Evolutionary conservation across 2,329 filamentous ascomycete genomes (phyloP).

Genomic region (Claviceps purpurea): DNA sequence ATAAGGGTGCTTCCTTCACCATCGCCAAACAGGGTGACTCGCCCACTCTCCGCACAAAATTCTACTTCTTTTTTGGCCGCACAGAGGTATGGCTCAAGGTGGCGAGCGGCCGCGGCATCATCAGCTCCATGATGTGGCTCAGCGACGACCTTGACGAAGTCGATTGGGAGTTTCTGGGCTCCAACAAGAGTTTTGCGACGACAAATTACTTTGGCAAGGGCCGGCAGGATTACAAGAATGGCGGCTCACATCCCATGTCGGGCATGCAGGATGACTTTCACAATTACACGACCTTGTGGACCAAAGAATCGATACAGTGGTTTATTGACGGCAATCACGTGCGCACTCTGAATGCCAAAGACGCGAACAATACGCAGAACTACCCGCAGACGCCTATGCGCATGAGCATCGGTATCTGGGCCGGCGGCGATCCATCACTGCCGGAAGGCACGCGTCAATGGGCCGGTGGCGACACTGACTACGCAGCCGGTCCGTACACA

Average conservation of each 20-base stretch:
- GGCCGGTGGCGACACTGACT: conserved; percentile 59
- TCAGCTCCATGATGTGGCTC: conserved; percentile 71
- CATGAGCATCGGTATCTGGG: conserved; percentile 53
- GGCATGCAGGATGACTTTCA: conserved; percentile 49
- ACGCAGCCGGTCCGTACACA: conserved; percentile 49
- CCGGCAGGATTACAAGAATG: conserved; percentile 47
- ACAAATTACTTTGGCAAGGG: conserved; percentile 77
- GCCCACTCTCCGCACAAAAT: conserved; percentile 64
- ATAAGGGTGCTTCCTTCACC: conserved; percentile 57
- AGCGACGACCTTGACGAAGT: conserved; percentile 79
- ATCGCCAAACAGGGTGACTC: conserved; percentile 59
- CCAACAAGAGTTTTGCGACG: conserved; percentile 47
- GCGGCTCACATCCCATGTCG: conserved; percentile 41
- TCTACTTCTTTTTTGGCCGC: conserved; percentile 77
- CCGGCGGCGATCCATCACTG: conserved; percentile 44
- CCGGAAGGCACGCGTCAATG: conserved; percentile 47
- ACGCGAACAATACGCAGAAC: conserved; percentile 47
- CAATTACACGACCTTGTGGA: conserved; percentile 70
- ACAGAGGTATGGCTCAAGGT: conserved; percentile 70
- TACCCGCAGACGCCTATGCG: conserved; percentile 71
- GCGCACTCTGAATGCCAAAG: conserved; percentile 47
- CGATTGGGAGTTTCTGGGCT: conserved; percentile 73
- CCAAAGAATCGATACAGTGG: conserved; percentile 50
- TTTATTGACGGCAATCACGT: conserved; percentile 55
- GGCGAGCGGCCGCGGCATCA: conserved; percentile 58